A percentile compares a stretch with the other conserved stretches of the same genome.
phyloP scores from a whole-genome alignment of 306 rosid genomes.

The Lagenaria siceraria region DNA sequence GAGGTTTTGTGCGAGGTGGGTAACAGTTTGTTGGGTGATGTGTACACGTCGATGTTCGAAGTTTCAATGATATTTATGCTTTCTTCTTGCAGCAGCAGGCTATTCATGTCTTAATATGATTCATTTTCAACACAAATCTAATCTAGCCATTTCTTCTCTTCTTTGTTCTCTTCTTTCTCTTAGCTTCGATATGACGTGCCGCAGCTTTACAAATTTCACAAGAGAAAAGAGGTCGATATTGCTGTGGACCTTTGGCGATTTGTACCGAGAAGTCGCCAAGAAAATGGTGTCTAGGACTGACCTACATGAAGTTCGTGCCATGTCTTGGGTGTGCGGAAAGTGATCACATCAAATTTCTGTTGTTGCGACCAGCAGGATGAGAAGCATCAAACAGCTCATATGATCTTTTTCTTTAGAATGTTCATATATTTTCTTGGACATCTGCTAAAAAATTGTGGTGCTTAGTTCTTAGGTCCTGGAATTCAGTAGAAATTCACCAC shows the following conservation, averaged over 20 bases:
- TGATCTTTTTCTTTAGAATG: background rate
- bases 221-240: conserved; percentile 74
- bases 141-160: conserved; percentile 3
- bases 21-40: background rate
- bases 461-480: background rate
- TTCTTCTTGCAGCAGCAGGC: background rate
- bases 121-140: background rate
- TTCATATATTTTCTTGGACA: background rate
- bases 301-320: background rate
- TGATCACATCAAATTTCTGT: background rate
- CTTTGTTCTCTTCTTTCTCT: conserved; percentile 12
- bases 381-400: background rate
- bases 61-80: background rate
- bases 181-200: conserved; percentile 82
- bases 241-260: conserved; percentile 95
- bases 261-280: conserved; percentile 30
- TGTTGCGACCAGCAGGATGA: background rate
- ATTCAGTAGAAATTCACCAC: background rate
- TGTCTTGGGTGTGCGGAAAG: background rate
- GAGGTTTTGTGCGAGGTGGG: conserved; percentile 83
- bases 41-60: background rate
- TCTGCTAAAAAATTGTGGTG: background rate
- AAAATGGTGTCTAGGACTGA: background rate
- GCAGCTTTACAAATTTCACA: conserved; percentile 73
- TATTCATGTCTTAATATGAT: background rate